Percentiles rank a stretch among this genome's conserved stretches.
Evolutionary conservation across 805 yeast species (phyloP).

Genomic region (Myxozyma melibiosi): DNA sequence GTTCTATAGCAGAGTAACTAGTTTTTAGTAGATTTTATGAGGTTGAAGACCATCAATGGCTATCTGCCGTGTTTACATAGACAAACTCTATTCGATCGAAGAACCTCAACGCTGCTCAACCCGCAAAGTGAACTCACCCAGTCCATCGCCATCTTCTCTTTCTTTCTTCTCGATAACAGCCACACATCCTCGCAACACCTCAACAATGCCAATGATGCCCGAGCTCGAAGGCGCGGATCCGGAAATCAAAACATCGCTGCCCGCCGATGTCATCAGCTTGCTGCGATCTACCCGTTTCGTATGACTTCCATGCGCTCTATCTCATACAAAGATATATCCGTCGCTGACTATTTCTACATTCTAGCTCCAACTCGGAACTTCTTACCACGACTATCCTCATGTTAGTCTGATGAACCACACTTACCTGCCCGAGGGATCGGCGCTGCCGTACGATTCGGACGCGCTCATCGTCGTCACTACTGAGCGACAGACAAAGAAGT

Average conservation of each 20-base stretch:
- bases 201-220: conserved; percentile 16
- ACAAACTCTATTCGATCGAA: background rate
- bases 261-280: conserved; percentile 26
- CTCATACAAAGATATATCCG: background rate
- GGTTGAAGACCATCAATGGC: no score
- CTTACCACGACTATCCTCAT: conserved; percentile 73
- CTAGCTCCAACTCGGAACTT: conserved; percentile 80
- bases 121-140: background rate
- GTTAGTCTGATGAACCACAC: conserved; percentile 91
- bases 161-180: background rate
- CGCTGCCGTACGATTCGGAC: conserved; percentile 44
- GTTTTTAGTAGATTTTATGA: no score
- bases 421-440: conserved; percentile 49
- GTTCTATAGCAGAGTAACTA: no score
- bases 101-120: no score
- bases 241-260: conserved; percentile 10
- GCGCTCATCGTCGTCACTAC: conserved; percentile 71
- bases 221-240: background rate
- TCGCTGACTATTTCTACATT: background rate
- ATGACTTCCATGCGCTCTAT: background rate
- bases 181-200: background rate
- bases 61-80: no score
- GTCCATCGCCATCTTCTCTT: background rate
- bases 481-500: conserved; percentile 71
- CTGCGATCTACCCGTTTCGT: conserved; percentile 31